Evolutionary conservation across 495 filamentous ascomycete genomes (phyloP), one percentile per base, ranked within the genome.

Genomic region (Acidiella bohemica): DNA sequence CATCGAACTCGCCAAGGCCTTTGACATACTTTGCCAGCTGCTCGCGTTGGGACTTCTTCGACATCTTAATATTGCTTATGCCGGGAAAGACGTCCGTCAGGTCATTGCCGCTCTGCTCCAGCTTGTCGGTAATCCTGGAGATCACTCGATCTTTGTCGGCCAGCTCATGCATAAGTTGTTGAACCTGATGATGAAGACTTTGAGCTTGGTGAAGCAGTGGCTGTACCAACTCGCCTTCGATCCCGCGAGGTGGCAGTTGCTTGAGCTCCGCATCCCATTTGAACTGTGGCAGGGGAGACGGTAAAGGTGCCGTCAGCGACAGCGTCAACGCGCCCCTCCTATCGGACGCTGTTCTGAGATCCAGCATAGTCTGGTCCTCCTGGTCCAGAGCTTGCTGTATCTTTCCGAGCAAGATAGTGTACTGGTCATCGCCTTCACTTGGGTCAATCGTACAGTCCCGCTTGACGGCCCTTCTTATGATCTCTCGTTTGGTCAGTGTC

Each of bases 371-470:
- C 7, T 18, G 39, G 12, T 32, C 32, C 23, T 32, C 30, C 5
- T 40, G 35, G 12, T 36, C 20, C 10, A 55, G 18, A 24, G 50
- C 50, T 9, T 19, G 25, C 8, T 39, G 11, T 8, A 96, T 67
- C 50, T 84, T 86, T 10, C 72, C 63, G 8, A 95, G 59, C 23
- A 97, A 70, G 13, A 82, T 71, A 18, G 60, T 51, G 45, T 88
- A 66, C 50, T 95, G 84, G 19, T 75, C 68, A 8, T 64, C 52
- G 44, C 79, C 80, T 53, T 88, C 82, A 46, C 72, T 79, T 1
- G 90, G 80, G 58, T 97, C 90, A 41, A 97, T 94, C 23, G 77
- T 78, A 5, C 81, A 81, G 26, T 75, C 67, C 46, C 73, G 64
- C 7, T 75, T 63, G 14, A 76, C 60, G 17, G 81, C 82, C 39